Percentiles rank a stretch among this genome's conserved stretches.
phyloP scores from a whole-genome alignment of 306 rosid genomes.

The Cucumis melo region DNA sequence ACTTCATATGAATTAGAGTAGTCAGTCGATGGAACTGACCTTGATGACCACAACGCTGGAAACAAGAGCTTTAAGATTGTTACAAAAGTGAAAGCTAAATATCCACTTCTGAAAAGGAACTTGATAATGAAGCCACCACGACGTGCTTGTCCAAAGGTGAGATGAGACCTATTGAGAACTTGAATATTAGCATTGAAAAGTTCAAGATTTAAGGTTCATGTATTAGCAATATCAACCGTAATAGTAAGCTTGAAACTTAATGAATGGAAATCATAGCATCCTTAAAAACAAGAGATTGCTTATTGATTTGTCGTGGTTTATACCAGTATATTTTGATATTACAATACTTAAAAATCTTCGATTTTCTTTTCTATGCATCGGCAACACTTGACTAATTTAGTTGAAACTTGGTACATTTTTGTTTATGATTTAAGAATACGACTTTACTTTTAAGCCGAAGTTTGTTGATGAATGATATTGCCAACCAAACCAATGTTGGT shows the following conservation, averaged over 20 bases:
- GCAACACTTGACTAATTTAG: background rate
- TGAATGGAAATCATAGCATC: background rate
- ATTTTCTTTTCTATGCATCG: background rate
- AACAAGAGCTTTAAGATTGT: constrained; percentile 69
- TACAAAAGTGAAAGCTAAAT: constrained; percentile 59
- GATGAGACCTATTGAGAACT: background rate
- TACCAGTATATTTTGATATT: background rate
- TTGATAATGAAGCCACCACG: background rate
- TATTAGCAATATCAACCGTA: background rate
- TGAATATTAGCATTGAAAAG: background rate
- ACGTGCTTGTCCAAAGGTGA: background rate
- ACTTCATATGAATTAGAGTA: constrained; percentile 30
- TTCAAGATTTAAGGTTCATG: background rate
- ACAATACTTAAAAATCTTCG: background rate
- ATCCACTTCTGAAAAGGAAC: background rate
- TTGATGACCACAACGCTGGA: constrained; percentile 68
- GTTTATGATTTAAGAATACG: no score
- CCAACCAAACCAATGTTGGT: no score
- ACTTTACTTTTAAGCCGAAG: no score
- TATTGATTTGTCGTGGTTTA: background rate
- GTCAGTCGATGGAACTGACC: constrained; percentile 68
- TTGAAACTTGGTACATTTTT: background rate
- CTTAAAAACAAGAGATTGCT: background rate
- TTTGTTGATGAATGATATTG: no score
- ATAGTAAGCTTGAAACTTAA: background rate